Evolutionary conservation across 371 early-diverging fungal species (phyloP).

Genomic region (Vairimorpha ceranae): DNA sequence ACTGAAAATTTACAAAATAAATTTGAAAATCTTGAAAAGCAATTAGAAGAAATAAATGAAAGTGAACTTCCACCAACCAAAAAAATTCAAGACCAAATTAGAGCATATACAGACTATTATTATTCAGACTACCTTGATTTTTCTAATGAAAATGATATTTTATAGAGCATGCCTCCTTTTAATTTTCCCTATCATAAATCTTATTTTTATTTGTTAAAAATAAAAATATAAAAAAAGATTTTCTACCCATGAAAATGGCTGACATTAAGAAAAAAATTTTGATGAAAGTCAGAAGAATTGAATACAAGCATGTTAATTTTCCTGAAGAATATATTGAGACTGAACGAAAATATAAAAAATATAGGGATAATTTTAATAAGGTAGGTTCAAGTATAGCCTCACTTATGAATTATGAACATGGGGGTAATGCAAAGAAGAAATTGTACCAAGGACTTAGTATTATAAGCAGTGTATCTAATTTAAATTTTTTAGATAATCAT

Average conservation of each 20-base stretch:
- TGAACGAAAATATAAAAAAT: constrained; percentile 50
- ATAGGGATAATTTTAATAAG: constrained; percentile 37
- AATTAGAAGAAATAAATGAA: constrained; percentile 57
- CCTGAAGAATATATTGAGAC: constrained; percentile 46
- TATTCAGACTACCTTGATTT: constrained; percentile 45
- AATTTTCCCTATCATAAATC: not conserved
- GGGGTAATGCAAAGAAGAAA: constrained; percentile 42
- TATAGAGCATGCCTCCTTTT: constrained; percentile 20
- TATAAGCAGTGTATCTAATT: constrained; percentile 24
- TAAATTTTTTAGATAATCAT: constrained; percentile 40
- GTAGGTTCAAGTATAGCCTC: constrained; percentile 29
- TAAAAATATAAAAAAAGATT: constrained; percentile 5
- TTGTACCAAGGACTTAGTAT: constrained; percentile 47
- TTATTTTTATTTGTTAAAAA: not conserved
- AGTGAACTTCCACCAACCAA: constrained; percentile 35
- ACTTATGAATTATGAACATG: constrained; percentile 53
- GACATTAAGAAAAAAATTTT: constrained; percentile 41
- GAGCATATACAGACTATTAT: constrained; percentile 46
- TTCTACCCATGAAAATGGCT: constrained; percentile 16
- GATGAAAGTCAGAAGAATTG: constrained; percentile 49
- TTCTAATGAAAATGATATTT: constrained; percentile 51
- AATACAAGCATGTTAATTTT: constrained; percentile 54
- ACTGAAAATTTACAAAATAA: constrained; percentile 58
- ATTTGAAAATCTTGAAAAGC: constrained; percentile 59
- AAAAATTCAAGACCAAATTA: constrained; percentile 44